Evolutionary conservation across 257 asterid species (phyloP), one percentile per base, ranked within the genome.

Genomic region (Fraxinus americana): DNA sequence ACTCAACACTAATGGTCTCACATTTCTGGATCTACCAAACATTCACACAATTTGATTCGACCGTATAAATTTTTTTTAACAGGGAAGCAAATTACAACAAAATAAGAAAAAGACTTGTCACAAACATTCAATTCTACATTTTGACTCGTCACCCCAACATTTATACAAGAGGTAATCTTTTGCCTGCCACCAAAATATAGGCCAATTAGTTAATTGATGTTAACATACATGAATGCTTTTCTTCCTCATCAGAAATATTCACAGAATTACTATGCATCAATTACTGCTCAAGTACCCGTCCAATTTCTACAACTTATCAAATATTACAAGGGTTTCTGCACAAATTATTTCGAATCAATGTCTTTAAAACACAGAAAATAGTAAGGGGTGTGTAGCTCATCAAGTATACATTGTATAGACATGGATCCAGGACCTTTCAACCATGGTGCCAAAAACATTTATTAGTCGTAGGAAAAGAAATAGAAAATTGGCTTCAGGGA

Each of bases 41-140:
- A 50, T 43, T 43, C 36, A 71, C 23, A 41, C 25, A 16, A 34
- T 10, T 39, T 21, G 25, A 61, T 72, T 63, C 21, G 38, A 52
- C 38, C 14, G 57, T 38, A 32, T 34, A 38, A 32, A 21, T 2
- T n/a, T 36, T 0, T n/a, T 9, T 35, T 13, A 57, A 36, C 21
- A 34, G 70, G 69, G 35, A 54, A n/a, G 35, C 36, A n/a, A 23
- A 13, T 50, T 17, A 72, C 23, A 29, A 21, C 38, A 7, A 12
- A 70, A 70, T 73, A 50, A 73, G 21, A 7, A 32, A 32, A 73
- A 54, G 69, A 52, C 61, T n/a, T 29, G n/a, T n/a, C n/a, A n/a
- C n/a, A n/a, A n/a, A n/a, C n/a, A n/a, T n/a, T n/a, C n/a, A n/a
- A n/a, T n/a, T n/a, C 4, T 32, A 11, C 73, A 30, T n/a, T 4